Percentiles rank a stretch among this genome's conserved stretches.
Conservation (phyloP, 2,329 filamentous ascomycete genomes). For the Fusarium subglutinans region DNA sequence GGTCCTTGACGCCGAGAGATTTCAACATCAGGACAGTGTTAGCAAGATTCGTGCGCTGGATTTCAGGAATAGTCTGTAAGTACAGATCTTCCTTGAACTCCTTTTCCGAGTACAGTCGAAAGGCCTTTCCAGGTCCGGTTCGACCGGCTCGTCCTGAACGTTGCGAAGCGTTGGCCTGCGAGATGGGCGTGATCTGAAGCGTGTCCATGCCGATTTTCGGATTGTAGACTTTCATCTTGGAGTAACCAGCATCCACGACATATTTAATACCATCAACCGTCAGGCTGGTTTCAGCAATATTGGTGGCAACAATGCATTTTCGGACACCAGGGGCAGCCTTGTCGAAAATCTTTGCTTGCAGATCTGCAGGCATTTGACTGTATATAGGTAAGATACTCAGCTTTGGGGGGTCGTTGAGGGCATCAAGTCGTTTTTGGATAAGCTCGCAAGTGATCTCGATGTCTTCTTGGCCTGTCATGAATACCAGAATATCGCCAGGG, state of each 20-base stretch:
- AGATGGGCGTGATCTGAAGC: constrained; percentile 95
- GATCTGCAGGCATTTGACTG: constrained; percentile 98
- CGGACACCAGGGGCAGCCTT: constrained; percentile 87
- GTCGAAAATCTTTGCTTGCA: constrained; percentile 98
- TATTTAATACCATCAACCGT: constrained; percentile 99
- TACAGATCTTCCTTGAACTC: constrained; percentile 97
- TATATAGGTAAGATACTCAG: constrained; percentile 96
- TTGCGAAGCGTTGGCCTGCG: constrained; percentile 94
- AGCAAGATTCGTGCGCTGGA: constrained; percentile 93
- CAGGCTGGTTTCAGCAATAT: constrained; percentile 97
- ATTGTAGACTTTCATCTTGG: constrained; percentile 98
- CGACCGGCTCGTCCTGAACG: constrained; percentile 92
- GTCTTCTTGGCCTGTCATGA: constrained; percentile 99
- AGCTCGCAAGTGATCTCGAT: constrained; percentile 97
- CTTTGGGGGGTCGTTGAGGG: constrained; percentile 93
- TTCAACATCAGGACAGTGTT: constrained; percentile 96
- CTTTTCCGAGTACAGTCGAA: constrained; percentile 91
- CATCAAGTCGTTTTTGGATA: constrained; percentile 84
- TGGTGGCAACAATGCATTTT: constrained; percentile 98
- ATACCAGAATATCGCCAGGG: constrained; percentile 91
- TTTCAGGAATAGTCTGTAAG: constrained; percentile 95
- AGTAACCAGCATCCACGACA: constrained; percentile 95
- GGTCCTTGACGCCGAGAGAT: constrained; percentile 90
- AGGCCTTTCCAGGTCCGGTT: constrained; percentile 95
- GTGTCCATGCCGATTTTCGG: constrained; percentile 99